phyloP scores from a whole-genome alignment of 768 basidiomycete genomes.

The Candolleomyces eurysporus region DNA sequence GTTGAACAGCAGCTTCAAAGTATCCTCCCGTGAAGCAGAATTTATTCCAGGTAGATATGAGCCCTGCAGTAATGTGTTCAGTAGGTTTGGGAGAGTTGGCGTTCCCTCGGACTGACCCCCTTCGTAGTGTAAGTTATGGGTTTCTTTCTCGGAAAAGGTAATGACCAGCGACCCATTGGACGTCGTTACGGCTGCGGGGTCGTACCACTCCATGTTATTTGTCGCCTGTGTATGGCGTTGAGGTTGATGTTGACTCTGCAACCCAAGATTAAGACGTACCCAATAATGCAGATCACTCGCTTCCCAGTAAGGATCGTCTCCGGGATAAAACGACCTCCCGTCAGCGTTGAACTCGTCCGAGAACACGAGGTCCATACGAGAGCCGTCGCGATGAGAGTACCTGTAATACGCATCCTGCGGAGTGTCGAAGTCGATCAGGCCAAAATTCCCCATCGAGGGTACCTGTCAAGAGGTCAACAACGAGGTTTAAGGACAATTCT shows the following conservation, averaged over 20 bases:
- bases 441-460: conserved; percentile 59
- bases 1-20: conserved; percentile 56
- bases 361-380: conserved; percentile 59
- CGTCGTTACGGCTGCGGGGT: conserved; percentile 73
- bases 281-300: conserved; percentile 79
- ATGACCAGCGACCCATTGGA: conserved; percentile 68
- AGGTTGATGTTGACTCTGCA: neutral
- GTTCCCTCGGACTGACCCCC: conserved; percentile 45
- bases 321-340: conserved; percentile 75
- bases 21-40: conserved; percentile 84
- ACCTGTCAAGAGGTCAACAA: conserved; percentile 39
- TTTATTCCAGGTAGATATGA: conserved; percentile 60
- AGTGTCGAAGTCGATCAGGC: conserved; percentile 58
- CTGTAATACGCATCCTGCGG: conserved; percentile 55
- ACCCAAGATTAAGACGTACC: conserved; percentile 31
- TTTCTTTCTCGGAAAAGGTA: conserved; percentile 55
- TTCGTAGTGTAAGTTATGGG: conserved; percentile 64
- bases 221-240: conserved; percentile 40
- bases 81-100: conserved; percentile 22
- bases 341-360: conserved; percentile 80
- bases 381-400: conserved; percentile 57
- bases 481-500: conserved; percentile 4
- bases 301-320: conserved; percentile 86
- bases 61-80: conserved; percentile 38
- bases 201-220: conserved; percentile 85